Base-by-base conservation (phyloP, 352 stramenopile genomes). In the Blastocystis sp. region DNA sequence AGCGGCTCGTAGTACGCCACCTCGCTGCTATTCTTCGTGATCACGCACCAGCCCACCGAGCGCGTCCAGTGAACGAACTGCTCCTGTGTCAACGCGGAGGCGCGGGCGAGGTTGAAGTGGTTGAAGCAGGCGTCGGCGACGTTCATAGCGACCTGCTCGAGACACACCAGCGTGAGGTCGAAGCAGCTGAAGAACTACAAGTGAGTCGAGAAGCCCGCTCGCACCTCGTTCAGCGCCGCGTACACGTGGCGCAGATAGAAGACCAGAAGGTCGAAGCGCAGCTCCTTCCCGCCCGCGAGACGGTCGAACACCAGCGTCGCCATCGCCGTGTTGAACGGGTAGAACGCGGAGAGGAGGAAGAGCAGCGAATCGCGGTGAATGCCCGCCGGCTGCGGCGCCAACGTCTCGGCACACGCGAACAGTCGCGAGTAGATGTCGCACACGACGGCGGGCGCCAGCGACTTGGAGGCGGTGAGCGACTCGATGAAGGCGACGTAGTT, bases 141-240 rank as follows among this genome's bases (percentile, higher is more conserved):
- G 26, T 85, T 85, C 33, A 29, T 85, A 2, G 74, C 74, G 31
- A 85, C 16, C 24, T 67, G 74, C 13, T 85, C 35, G 50, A 85
- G 29, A 3, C 50, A 69, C 19, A 85, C 74, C 1, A 85, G 50
- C 3, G 74, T 55, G 21, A n/a, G 45, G 45, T 85, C 74, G 35
- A 85, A 85, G 60, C 74, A 85, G 1, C 55, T 10, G 61, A 85
- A 85, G 60, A 85, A 85, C 74, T 77, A 77, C 2, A 6, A 29
- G 45, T 50, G 0, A 77, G 33, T 0, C 13, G 55, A 29, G 4
- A n/a, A 9, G n/a, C 26, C 16, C 6, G 10, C 50, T 13, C 26
- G 2, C 33, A 77, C 66, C 24, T 85, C 74, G 26, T 85, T 37
- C 35, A 85, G 51, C 24, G 66, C 60, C 6, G 41, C 37, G 35